Base-by-base conservation (phyloP, 805 yeast genomes). In the Huiozyma naganishii region DNA sequence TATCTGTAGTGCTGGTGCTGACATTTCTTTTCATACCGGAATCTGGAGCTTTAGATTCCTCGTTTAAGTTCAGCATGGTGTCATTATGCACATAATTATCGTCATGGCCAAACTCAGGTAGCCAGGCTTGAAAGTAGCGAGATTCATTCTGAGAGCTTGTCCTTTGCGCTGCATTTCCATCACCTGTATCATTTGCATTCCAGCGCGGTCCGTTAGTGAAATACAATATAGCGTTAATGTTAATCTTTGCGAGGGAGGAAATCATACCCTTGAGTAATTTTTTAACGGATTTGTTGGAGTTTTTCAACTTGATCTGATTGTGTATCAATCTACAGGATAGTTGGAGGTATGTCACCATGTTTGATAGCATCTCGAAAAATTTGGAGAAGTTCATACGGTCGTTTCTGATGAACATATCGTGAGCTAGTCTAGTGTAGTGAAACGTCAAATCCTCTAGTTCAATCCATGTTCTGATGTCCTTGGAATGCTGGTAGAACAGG, bases 201-300 rank as follows among this genome's bases (percentile, higher is more conserved):
- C 35, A 32, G 23, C 29, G 12, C 12, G 27, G 13, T 11, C 27
- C 40, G 27, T 57, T 52, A 40, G 68, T 66, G 42, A 82, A 65
- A 56, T 76, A 82, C n/a, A 83, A 57, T 40, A 73, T 68, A 7
- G 85, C 83, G 54, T 79, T 79, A 45, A 81, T 74, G 45, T 79
- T 77, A 45, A 83, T 70, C 46, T 77, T 82, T 2, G 85, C 73
- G 45, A 78, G 70, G 1, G 80, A 67, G 7, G 70, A 62, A 0
- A 79, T 72, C 11, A 81, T 65, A 46, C 72, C 70, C 52, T 71
- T 76, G 50, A 82, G 58, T 34, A 75, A 62, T 43, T 67, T 66
- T 44, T 74, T 69, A 9, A 80, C 69, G 8, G 72, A 61, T 27
- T 59, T 61, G 42, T 75, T 74, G 45, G 69, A 67, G 32, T 71